phyloP scores from a whole-genome alignment of 2,329 filamentous ascomycete genomes.

The Beauveria bassiana region DNA sequence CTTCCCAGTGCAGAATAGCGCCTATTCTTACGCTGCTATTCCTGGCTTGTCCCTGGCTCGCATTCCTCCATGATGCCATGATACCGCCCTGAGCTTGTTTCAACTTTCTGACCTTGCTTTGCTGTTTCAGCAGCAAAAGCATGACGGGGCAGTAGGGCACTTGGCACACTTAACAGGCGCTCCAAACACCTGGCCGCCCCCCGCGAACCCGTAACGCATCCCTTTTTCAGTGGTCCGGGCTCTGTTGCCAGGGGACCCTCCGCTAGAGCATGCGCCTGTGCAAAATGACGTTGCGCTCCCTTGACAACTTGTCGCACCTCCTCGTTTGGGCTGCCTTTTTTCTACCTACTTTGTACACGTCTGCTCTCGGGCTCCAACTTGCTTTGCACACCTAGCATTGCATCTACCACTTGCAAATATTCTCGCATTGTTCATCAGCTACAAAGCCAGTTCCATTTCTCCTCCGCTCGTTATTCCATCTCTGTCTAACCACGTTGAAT shows the following conservation, averaged over 20 bases:
- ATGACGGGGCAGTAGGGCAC: too few species aligned
- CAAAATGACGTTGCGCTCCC: conserved; percentile 5
- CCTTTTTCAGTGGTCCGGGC: neutral
- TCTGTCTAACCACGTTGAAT: neutral
- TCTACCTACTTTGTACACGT: neutral
- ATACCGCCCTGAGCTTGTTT: neutral
- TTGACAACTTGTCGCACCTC: neutral
- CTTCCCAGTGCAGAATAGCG: neutral
- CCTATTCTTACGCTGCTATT: neutral
- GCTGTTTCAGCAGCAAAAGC: neutral
- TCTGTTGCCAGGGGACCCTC: neutral
- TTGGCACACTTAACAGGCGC: too few species aligned
- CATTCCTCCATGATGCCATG: neutral
- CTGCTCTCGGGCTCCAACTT: neutral
- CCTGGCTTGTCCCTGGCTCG: neutral
- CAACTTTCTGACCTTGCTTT: neutral
- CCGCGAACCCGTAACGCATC: too few species aligned
- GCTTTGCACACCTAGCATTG: neutral
- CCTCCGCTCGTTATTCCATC: neutral
- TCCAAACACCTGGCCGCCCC: too few species aligned
- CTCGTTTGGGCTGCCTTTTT: conserved; percentile 2
- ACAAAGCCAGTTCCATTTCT: neutral
- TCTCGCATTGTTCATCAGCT: neutral
- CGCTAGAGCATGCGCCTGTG: neutral
- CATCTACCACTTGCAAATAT: neutral